Evolutionary conservation across 129 eudicot genomes (phyloP), one percentile per base, ranked within the genome.

Genomic region (Lonicera japonica): DNA sequence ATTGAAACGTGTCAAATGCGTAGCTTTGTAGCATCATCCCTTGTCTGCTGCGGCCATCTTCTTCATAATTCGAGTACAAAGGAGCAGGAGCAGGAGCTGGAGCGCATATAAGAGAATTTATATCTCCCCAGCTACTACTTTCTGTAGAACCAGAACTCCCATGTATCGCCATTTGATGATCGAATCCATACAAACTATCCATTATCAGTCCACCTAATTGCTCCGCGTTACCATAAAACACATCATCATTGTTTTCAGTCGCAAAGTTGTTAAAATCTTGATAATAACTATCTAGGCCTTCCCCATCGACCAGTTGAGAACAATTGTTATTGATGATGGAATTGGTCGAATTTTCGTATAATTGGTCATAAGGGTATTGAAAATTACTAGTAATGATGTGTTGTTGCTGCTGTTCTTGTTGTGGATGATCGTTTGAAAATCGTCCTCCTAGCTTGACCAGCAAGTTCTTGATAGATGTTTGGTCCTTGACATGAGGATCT

Each of bases 71-170:
- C 40, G 67, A 46, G 58, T 62, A 38, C 72, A 78, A 45, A 25
- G 64, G 66, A 40, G 36, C 36, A 29, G 6, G 36, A 29, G 36
- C 4, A 29, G 6, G 36, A 29, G n/a, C n/a, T 68, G 77, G 74
- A 64, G 73, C 60, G 61, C 76, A 66, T 43, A 67, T 73, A 34
- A 75, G 69, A 60, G 79, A 70, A 56, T 51, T 67, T 20, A 61
- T 71, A 58, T 76, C 87, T 25, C 75, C 70, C 85, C 85, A 85
- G 36, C 36, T 29, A 40, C 74, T 19, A 72, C 59, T 50, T 18
- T 39, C 46, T 18, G 22, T n/a, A 48, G 40, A 16, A 25, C 21
- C 24, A 23, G 21, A 1, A 23, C 39, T 43, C 16, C 50, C 50
- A 43, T 29, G 5, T 43, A 43, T 43, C 21, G 8, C 50, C 16